Percentiles rank a stretch among this genome's conserved stretches.
Evolutionary conservation across 2,329 filamentous ascomycete genomes (phyloP).

Genomic region (Ophiostoma quercus): DNA sequence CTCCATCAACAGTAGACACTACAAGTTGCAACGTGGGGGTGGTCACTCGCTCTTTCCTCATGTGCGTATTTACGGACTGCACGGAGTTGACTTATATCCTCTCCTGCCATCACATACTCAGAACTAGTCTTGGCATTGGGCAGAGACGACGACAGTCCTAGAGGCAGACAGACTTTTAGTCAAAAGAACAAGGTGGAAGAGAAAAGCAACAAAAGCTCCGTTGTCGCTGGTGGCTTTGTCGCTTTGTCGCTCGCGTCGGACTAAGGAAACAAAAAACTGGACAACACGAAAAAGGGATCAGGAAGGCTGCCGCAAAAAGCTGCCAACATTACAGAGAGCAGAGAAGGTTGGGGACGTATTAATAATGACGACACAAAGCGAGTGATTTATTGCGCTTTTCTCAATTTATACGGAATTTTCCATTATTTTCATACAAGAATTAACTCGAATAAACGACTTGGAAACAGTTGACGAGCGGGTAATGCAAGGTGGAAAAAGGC

Average conservation of each 20-base stretch:
- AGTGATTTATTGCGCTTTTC: neutral
- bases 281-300: neutral
- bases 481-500: neutral
- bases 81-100: slow-evolving; percentile 8
- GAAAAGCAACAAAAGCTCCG: neutral
- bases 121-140: slow-evolving; percentile 2
- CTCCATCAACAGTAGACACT: neutral
- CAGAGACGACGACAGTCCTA: no score
- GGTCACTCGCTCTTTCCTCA: neutral
- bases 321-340: no score
- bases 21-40: neutral
- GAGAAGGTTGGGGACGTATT: neutral
- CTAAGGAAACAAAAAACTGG: slow-evolving; percentile 11
- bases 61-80: neutral
- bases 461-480: slow-evolving; percentile 1
- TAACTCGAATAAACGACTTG: neutral
- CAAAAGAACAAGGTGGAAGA: neutral
- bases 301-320: neutral
- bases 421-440: no score
- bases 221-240: neutral
- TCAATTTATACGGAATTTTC: neutral
- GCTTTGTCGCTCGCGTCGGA: slow-evolving; percentile 10
- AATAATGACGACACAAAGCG: neutral
- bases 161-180: neutral
- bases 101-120: neutral